Evolutionary conservation across 106 monocot species (phyloP).

Genomic region (Dendrobium officinale): DNA sequence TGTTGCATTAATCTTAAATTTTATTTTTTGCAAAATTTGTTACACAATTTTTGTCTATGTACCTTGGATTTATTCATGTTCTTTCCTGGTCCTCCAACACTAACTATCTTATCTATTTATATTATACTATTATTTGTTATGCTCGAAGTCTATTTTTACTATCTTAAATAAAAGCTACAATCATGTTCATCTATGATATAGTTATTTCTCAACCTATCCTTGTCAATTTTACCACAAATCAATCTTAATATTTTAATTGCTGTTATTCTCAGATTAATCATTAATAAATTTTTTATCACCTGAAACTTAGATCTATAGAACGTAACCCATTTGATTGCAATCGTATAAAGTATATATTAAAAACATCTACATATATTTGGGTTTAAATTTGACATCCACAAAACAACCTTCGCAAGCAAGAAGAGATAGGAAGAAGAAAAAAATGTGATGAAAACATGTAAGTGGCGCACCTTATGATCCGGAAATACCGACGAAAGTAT

Average conservation of each 20-base stretch:
- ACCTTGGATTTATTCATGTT: background rate
- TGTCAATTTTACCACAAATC: background rate
- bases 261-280: background rate
- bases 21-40: no score
- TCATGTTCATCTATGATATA: background rate
- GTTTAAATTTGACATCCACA: background rate
- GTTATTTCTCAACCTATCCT: background rate
- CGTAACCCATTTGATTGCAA: background rate
- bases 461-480: constrained; percentile 49
- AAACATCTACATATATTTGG: background rate
- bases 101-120: background rate
- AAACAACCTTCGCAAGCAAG: background rate
- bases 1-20: no score
- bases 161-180: no score
- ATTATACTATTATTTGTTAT: background rate
- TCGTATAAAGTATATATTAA: background rate
- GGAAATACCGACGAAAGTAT: constrained; percentile 72
- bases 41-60: background rate
- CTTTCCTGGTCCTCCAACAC: background rate
- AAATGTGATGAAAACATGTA: background rate
- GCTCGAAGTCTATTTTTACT: no score
- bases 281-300: background rate
- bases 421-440: background rate
- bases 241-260: background rate
- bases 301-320: background rate